phyloP scores from a whole-genome alignment of 495 filamentous ascomycete species.

The Entonaema liquescens region DNA sequence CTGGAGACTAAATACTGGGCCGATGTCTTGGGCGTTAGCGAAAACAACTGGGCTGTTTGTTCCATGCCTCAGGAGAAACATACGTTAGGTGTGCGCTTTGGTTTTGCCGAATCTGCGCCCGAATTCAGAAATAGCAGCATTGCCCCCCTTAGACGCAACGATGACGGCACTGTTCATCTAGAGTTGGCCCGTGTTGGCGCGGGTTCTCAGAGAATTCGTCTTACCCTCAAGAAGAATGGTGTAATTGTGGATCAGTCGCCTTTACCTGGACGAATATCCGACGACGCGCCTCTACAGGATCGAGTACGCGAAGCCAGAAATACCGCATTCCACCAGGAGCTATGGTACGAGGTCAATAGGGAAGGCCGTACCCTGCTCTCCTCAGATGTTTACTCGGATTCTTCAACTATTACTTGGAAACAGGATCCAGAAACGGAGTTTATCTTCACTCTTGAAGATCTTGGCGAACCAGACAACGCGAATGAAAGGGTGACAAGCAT shows the following conservation, averaged over 20 bases:
- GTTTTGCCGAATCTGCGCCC: constrained; percentile 81
- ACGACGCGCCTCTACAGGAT: constrained; percentile 59
- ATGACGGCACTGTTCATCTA: constrained; percentile 76
- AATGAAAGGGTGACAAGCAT: constrained; percentile 60
- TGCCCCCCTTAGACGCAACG: constrained; percentile 75
- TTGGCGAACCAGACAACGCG: constrained; percentile 56
- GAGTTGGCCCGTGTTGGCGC: constrained; percentile 70
- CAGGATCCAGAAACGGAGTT: constrained; percentile 62
- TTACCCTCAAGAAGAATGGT: constrained; percentile 60
- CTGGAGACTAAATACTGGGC: constrained; percentile 89
- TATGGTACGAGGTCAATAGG: constrained; percentile 89
- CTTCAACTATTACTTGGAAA: constrained; percentile 67
- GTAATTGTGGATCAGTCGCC: constrained; percentile 62
- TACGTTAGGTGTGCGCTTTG: constrained; percentile 84
- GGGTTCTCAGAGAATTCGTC: constrained; percentile 69
- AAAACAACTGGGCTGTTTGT: constrained; percentile 85
- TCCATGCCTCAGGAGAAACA: constrained; percentile 75
- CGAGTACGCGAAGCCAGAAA: constrained; percentile 84
- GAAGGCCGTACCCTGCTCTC: constrained; percentile 76
- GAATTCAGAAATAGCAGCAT: constrained; percentile 81
- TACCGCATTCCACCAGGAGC: constrained; percentile 87
- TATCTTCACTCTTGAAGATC: constrained; percentile 71
- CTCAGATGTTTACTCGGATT: constrained; percentile 69
- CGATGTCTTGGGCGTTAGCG: constrained; percentile 78
- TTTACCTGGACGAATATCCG: constrained; percentile 51